Conservation (phyloP, 768 basidiomycete genomes). For the Auricularia sp. region DNA sequence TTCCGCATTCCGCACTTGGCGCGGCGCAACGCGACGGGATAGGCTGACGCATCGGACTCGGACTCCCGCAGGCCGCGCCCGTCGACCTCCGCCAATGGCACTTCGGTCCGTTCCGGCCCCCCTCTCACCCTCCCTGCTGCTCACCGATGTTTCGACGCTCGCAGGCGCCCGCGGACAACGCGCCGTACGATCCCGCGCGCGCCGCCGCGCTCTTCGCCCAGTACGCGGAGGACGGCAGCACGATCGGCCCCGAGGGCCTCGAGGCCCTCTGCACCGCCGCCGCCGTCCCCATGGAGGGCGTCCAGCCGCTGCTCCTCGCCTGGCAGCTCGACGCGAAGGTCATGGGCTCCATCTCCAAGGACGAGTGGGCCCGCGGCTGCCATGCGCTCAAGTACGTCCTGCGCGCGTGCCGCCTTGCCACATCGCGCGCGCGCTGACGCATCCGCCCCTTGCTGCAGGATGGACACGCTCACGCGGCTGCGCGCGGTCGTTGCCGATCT, state of each 20-base stretch:
- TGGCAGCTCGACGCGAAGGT: constrained; percentile 66
- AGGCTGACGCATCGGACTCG: neutral
- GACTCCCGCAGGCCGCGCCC: neutral
- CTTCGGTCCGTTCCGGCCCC: neutral
- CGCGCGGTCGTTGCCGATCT: constrained; percentile 47
- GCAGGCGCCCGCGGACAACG: neutral
- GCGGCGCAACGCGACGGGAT: neutral
- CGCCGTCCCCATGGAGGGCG: constrained; percentile 62
- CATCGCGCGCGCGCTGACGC: neutral
- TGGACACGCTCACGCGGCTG: constrained; percentile 40
- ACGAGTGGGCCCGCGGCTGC: constrained; percentile 61
- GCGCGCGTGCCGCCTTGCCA: neutral
- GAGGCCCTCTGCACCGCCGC: constrained; percentile 60
- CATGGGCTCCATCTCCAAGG: constrained; percentile 59
- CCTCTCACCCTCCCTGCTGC: neutral
- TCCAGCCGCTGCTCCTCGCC: constrained; percentile 58
- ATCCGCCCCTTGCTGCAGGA: constrained; percentile 21
- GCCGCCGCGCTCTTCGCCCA: constrained; percentile 46
- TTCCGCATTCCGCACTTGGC: too few relatives aligned
- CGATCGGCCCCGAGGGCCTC: constrained; percentile 66
- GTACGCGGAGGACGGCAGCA: constrained; percentile 52
- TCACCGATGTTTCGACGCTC: neutral
- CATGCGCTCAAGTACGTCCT: constrained; percentile 32
- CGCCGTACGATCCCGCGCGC: constrained; percentile 39
- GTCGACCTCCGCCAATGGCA: neutral